A percentile compares a stretch with the other conserved stretches of the same genome.
phyloP scores from a whole-genome alignment of 164 flowering plant genomes.

The Tetracentron sinense region DNA sequence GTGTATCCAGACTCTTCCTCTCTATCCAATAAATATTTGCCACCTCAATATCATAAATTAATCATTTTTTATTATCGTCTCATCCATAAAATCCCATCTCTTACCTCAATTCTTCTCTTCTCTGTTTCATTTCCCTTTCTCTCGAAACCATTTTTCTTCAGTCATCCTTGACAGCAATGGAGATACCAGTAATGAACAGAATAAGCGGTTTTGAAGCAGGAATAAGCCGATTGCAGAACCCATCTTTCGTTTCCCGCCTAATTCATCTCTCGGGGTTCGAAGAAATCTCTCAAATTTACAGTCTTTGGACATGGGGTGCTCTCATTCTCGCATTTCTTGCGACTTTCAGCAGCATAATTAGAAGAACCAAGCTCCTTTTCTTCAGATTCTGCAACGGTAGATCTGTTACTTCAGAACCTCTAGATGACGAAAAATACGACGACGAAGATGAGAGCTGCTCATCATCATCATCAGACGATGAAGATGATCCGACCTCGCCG shows the following conservation, averaged over 20 bases:
- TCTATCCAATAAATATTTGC: too few species aligned
- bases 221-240: slow-evolving; percentile 32
- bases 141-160: too few species aligned
- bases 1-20: too few species aligned
- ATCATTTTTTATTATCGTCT: too few species aligned
- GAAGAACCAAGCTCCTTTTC: slow-evolving; percentile 23
- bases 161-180: slow-evolving; percentile 38
- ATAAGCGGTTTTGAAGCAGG: slow-evolving; percentile 51
- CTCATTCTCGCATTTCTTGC: slow-evolving; percentile 43
- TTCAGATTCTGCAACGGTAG: slow-evolving; percentile 16
- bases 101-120: too few species aligned
- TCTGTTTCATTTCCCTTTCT: too few species aligned
- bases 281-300: slow-evolving; percentile 21
- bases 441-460: slow-evolving; percentile 32
- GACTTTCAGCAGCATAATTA: slow-evolving; percentile 32
- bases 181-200: slow-evolving; percentile 44
- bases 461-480: slow-evolving; percentile 24
- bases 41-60: too few species aligned
- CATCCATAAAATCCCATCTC: too few species aligned
- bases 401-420: slow-evolving; percentile 10
- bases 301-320: slow-evolving; percentile 52
- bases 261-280: slow-evolving; percentile 21
- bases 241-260: slow-evolving; percentile 39
- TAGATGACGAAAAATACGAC: slow-evolving; percentile 14
- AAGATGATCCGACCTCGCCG: slow-evolving; percentile 14